Conservation (phyloP, 2,329 filamentous ascomycete species). For the Nothophaeocryptopus gaeumannii region DNA sequence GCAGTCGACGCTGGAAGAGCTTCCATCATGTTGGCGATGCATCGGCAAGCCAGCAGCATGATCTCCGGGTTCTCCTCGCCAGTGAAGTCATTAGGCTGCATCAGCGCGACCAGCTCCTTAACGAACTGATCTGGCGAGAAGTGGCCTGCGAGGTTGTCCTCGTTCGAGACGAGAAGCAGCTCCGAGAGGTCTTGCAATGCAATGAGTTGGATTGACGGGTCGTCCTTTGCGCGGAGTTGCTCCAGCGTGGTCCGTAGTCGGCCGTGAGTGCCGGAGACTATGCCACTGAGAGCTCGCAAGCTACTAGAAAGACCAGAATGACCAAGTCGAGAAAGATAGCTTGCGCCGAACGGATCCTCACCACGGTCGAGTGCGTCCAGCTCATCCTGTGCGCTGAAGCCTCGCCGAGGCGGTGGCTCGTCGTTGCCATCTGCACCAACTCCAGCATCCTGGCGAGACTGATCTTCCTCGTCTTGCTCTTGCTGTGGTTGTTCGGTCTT, state of each 20-base stretch:
- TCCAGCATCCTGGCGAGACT: constrained; percentile 49
- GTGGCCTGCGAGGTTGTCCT: constrained; percentile 92
- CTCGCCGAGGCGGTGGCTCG: constrained; percentile 51
- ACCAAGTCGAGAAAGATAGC: constrained; percentile 65
- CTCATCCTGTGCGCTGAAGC: constrained; percentile 47
- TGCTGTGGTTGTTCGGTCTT: constrained; percentile 35
- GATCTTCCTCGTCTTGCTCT: constrained; percentile 44
- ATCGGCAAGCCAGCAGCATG: constrained; percentile 94
- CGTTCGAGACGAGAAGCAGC: constrained; percentile 87
- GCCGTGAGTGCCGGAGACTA: constrained; percentile 81
- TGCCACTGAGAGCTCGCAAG: constrained; percentile 80
- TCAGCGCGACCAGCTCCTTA: constrained; percentile 85
- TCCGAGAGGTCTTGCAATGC: constrained; percentile 92
- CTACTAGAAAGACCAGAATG: constrained; percentile 70
- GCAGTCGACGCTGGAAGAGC: constrained; percentile 87
- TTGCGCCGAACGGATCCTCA: constrained; percentile 59
- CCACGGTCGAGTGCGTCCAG: constrained; percentile 48
- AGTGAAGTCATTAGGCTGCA: constrained; percentile 79
- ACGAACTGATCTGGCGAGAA: constrained; percentile 94
- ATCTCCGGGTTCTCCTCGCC: constrained; percentile 92
- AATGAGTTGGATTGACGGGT: constrained; percentile 82
- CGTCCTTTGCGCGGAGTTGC: constrained; percentile 73
- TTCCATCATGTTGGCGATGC: constrained; percentile 96
- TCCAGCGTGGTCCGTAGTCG: constrained; percentile 65
- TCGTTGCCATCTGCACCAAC: constrained; percentile 44